Conservation (phyloP, 192 early-diverging fungal species). For the Coemansia sp. region DNA sequence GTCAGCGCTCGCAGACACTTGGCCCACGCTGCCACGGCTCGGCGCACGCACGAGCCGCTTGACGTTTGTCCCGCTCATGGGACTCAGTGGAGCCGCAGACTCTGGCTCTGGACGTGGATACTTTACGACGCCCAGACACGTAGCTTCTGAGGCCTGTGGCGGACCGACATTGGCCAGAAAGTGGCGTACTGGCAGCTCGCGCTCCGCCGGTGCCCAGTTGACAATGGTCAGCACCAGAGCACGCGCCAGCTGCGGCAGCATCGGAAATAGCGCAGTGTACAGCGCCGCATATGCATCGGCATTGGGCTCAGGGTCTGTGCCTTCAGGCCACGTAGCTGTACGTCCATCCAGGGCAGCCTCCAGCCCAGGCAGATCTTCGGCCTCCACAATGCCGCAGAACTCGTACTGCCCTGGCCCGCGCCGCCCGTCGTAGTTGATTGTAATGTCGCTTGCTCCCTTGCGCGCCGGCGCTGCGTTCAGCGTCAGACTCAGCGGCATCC, state of each 20-base stretch:
- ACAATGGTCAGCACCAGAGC: constrained; percentile 41
- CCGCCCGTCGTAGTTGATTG: constrained; percentile 32
- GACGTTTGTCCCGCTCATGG: constrained; percentile 46
- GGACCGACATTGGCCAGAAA: constrained; percentile 20
- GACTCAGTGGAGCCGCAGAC: constrained; percentile 11
- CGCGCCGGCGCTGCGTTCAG: constrained; percentile 13
- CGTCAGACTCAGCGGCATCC: constrained; percentile 49
- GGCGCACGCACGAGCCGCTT: constrained; percentile 28
- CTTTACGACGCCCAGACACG: constrained; percentile 39
- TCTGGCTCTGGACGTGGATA: constrained; percentile 14
- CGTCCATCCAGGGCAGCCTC: constrained; percentile 30
- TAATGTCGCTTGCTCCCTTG: constrained; percentile 28
- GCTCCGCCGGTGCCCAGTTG: constrained; percentile 46
- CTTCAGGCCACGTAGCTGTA: constrained; percentile 15
- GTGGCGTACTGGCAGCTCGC: constrained; percentile 35
- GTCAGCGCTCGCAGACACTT: neutral
- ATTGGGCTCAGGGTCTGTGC: constrained; percentile 13
- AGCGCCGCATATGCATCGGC: constrained; percentile 5
- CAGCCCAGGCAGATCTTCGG: constrained; percentile 45
- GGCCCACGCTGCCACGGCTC: neutral
- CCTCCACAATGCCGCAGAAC: constrained; percentile 49
- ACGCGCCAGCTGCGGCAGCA: constrained; percentile 31
- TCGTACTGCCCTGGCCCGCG: constrained; percentile 17
- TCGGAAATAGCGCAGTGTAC: constrained; percentile 43
- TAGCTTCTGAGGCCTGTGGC: constrained; percentile 24